Base-by-base conservation (phyloP, 257 asterid genomes). In the Fraxinus anomala region DNA sequence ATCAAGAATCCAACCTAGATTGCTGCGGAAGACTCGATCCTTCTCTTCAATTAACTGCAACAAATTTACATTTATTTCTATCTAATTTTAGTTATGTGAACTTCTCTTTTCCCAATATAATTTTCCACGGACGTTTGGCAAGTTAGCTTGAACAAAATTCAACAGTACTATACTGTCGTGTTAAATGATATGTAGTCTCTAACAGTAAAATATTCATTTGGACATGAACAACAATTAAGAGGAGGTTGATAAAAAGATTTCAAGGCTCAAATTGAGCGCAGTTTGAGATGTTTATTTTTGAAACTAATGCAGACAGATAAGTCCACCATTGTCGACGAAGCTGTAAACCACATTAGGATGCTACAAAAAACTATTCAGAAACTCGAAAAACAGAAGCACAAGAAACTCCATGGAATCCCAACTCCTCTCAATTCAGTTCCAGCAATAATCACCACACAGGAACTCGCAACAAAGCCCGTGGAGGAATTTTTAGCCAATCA, bases 261-360 rank as follows among this genome's bases (percentile, higher is more conserved):
- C 51, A 42, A 42, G 51, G 51, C 23, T 51, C 61, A 51, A 51
- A 17, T 17, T 49, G 16, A 10, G 49, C 11, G 49, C 49, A 49
- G 17, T n/a, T 54, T 54, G 24, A 54, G 24, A 5, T 17, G 63
- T 54, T 5, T 54, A 44, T 42, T 17, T 14, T 14, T 70, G 36
- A 54, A 67, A 61, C 1, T 0, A 47, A 4, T 36, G 80, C 86
- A 95, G 98, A 88, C 91, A 0, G 97, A 93, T 86, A 90, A 93
- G 80, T 82, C 93, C 33, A 93, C 90, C 30, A 85, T 93, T 10
- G 97, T 93, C 14, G 93, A 91, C 72, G 96, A 90, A 83, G 93
- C 96, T 0, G 85, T 86, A 39, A 89, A 68, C 44, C 78, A 79
- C 86, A 91, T 93, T 3, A 89, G 71, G 68, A 68, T 79, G 4